Evolutionary conservation across 495 filamentous ascomycete genomes (phyloP).

Genomic region (Cercophora newfieldiana): DNA sequence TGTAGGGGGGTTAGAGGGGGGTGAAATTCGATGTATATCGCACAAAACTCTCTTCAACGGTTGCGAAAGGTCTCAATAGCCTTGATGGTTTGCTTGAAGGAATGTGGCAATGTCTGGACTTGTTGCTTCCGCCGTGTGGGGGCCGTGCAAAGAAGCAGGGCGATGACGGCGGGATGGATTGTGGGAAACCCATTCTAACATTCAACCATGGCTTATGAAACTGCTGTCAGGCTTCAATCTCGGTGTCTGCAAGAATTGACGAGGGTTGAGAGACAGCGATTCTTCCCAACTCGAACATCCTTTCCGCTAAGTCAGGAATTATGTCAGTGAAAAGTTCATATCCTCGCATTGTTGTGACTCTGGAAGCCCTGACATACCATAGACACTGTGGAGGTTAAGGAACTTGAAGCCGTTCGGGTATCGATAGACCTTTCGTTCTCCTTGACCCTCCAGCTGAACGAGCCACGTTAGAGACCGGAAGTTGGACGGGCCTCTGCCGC

Average conservation of each 20-base stretch:
- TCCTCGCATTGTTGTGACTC: neutral
- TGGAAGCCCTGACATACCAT: constrained; percentile 17
- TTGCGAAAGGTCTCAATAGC: no score
- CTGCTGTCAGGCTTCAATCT: neutral
- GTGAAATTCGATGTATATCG: no score
- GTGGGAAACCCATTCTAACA: no score
- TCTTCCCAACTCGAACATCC: constrained; percentile 17
- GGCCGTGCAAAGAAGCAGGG: no score
- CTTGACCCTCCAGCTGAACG: constrained; percentile 19
- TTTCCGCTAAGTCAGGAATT: constrained; percentile 1
- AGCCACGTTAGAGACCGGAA: constrained; percentile 19
- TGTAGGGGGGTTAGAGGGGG: neutral
- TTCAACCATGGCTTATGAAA: no score
- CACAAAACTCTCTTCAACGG: no score
- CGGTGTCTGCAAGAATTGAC: neutral
- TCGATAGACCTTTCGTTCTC: constrained; percentile 19
- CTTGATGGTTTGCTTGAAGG: no score
- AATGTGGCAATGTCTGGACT: no score
- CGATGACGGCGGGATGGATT: no score
- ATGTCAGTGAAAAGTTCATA: neutral
- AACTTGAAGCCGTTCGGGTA: constrained; percentile 24
- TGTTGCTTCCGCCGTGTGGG: no score
- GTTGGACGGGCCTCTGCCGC: neutral
- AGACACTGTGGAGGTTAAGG: constrained; percentile 21
- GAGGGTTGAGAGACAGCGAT: neutral